A percentile compares a stretch with the other conserved stretches of the same genome.
phyloP scores from a whole-genome alignment of 768 basidiomycete species.

The Clitopilus passeckerianus region DNA sequence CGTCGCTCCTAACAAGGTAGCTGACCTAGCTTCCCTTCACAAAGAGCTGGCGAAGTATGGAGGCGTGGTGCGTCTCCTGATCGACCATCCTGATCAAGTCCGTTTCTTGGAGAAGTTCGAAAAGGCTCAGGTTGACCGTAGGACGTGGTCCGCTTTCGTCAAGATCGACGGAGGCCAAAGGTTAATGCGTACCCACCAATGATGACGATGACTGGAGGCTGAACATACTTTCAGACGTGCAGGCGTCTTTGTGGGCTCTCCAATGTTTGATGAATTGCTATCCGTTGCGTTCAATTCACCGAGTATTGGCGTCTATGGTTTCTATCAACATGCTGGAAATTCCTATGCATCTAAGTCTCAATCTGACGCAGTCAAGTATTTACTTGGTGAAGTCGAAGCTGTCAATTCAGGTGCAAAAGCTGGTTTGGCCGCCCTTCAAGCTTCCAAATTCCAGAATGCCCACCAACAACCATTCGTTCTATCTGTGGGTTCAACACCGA shows the following conservation, averaged over 20 bases:
- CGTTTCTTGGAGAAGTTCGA: conserved; percentile 60
- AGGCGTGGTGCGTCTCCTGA: conserved; percentile 60
- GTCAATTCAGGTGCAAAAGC: conserved; percentile 63
- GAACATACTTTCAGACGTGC: conserved; percentile 52
- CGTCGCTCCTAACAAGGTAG: conserved; percentile 62
- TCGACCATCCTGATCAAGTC: conserved; percentile 77
- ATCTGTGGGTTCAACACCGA: conserved; percentile 84
- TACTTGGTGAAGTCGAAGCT: conserved; percentile 64
- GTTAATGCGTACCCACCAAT: conserved; percentile 35
- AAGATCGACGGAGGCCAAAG: conserved; percentile 77
- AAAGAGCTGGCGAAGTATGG: conserved; percentile 49
- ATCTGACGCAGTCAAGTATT: conserved; percentile 57
- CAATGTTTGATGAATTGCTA: conserved; percentile 52
- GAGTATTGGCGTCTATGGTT: conserved; percentile 66
- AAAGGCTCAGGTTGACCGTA: conserved; percentile 26
- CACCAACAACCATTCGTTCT: conserved; percentile 56
- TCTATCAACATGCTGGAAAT: conserved; percentile 78
- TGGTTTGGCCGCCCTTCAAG: conserved; percentile 42
- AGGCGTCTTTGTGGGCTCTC: conserved; percentile 52
- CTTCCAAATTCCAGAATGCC: conserved; percentile 22
- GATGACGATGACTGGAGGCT: conserved; percentile 1
- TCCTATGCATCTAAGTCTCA: conserved; percentile 73
- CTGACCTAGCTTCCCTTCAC: conserved; percentile 59
- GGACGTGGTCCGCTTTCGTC: conserved; percentile 72
- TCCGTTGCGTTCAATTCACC: conserved; percentile 46